Base-by-base conservation (phyloP, 2,329 filamentous ascomycete species). In the Talaromyces sp. region DNA sequence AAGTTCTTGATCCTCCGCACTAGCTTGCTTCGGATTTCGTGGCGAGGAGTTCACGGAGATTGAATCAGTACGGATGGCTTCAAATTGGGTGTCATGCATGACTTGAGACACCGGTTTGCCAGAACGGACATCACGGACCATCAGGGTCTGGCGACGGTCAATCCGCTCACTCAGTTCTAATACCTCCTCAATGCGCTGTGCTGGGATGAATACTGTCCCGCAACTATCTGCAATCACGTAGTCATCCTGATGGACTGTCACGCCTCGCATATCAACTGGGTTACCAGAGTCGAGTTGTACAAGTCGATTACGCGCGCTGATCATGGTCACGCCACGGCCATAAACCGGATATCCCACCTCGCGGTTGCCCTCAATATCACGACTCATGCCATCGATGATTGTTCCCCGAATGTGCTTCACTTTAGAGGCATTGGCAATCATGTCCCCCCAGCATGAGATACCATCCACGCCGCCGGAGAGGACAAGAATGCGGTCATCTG, bases 311-410 rank as follows among this genome's bases (percentile, higher is more conserved):
- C 73, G 72, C 4, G 72, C 73, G 54, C 74, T 75, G 62, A 76
- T 71, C 71, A 76, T 76, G 0, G 70, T 73, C 8, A 74, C 70
- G 0, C 73, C 74, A 2, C 71, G 70, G 39, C 75, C 75, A 60
- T 72, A 77, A 5, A 77, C 72, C 11, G 75, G 75, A 63, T 76
- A 77, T 22, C 70, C 68, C 19, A 72, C 67, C 0, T 76, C 72
- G 1, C 72, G 72, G 41, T 73, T 73, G 5, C 75, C 75, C 39
- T 76, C 72, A 11, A 77, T 75, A 14, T 75, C 73, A 7, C 73
- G 73, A 41, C 73, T 71, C 70, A 74, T 69, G 19, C 73, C 74
- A 39, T 75, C 73, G n/a, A 75, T 73, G 66, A 75, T 62, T 3
- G 74, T 72, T 3, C 73, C 74, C 1, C 73, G 72, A 16, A 75